Conservation (phyloP, 2,329 filamentous ascomycete genomes). For the Aureobasidium subglaciale region DNA sequence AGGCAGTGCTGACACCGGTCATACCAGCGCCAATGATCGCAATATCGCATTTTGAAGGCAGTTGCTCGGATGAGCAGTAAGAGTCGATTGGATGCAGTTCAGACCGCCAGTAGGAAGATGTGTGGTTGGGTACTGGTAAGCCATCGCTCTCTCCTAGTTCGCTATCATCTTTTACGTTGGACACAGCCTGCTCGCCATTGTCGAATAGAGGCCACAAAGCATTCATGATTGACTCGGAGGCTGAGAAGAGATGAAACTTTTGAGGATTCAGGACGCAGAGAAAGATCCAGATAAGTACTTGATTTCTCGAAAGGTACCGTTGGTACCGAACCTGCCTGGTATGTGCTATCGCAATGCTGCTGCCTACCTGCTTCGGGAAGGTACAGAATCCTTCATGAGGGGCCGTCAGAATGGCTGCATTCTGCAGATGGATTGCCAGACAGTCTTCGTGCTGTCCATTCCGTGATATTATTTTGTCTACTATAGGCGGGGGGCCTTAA, state of each 20-base stretch:
- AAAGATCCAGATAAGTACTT: too few relatives aligned
- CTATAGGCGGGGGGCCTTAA: too few relatives aligned
- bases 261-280: too few relatives aligned
- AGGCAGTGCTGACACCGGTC: constrained; percentile 32
- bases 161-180: not conserved
- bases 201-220: not conserved
- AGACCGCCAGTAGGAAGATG: constrained; percentile 36
- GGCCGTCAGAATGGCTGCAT: not conserved
- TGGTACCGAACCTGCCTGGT: too few relatives aligned
- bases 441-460: too few relatives aligned
- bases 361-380: constrained; percentile 1
- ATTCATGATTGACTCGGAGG: not conserved
- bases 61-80: constrained; percentile 21
- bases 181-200: not conserved
- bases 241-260: not conserved
- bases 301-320: too few relatives aligned
- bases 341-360: not conserved
- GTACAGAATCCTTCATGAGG: not conserved
- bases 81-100: constrained; percentile 33
- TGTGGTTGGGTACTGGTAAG: constrained; percentile 28
- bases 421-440: too few relatives aligned
- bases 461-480: too few relatives aligned
- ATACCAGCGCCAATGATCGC: constrained; percentile 36
- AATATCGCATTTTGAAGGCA: constrained; percentile 28
- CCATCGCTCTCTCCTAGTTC: not conserved